phyloP scores from a whole-genome alignment of 1,139 yeast genomes.

The Taphrina wiesneri region DNA sequence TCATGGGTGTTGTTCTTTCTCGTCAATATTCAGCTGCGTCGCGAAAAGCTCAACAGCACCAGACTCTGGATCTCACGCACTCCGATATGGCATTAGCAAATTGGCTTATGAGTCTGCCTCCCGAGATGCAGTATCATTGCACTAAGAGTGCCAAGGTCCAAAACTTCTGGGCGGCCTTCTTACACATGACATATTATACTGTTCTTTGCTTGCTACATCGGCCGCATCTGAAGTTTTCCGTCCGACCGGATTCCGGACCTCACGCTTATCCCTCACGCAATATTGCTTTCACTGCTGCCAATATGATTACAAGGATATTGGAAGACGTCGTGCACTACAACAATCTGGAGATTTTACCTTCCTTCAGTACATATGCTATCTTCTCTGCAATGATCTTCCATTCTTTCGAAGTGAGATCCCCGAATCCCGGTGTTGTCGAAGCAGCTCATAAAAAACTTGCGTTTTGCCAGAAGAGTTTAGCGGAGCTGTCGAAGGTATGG shows the following conservation, averaged over 20 bases:
- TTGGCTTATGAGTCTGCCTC: slow-evolving; percentile 73
- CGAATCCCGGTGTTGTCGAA: slow-evolving; percentile 57
- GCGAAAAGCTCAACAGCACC: slow-evolving; percentile 52
- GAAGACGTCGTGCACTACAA: slow-evolving; percentile 59
- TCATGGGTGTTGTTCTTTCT: slow-evolving; percentile 68
- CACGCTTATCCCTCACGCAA: slow-evolving; percentile 78
- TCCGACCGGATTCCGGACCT: slow-evolving; percentile 45
- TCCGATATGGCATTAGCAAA: slow-evolving; percentile 80
- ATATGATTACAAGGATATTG: slow-evolving; percentile 70
- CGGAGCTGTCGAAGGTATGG: slow-evolving; percentile 55
- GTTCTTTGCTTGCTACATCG: slow-evolving; percentile 71
- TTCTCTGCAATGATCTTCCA: slow-evolving; percentile 74
- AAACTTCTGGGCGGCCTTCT: slow-evolving; percentile 60
- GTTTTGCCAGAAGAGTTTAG: slow-evolving; percentile 56
- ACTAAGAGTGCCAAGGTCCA: slow-evolving; percentile 56
- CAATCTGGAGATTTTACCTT: slow-evolving; percentile 58
- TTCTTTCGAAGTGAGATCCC: slow-evolving; percentile 69
- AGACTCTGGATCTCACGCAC: slow-evolving; percentile 60
- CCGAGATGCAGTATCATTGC: slow-evolving; percentile 59
- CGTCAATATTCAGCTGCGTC: slow-evolving; percentile 75
- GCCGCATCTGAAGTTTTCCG: slow-evolving; percentile 55
- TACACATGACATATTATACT: slow-evolving; percentile 73
- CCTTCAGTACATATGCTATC: slow-evolving; percentile 56
- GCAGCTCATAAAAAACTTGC: slow-evolving; percentile 62
- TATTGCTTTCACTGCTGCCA: slow-evolving; percentile 80